Evolutionary conservation across 2,329 filamentous ascomycete species (phyloP).

Genomic region (Zymoseptoria tritici): DNA sequence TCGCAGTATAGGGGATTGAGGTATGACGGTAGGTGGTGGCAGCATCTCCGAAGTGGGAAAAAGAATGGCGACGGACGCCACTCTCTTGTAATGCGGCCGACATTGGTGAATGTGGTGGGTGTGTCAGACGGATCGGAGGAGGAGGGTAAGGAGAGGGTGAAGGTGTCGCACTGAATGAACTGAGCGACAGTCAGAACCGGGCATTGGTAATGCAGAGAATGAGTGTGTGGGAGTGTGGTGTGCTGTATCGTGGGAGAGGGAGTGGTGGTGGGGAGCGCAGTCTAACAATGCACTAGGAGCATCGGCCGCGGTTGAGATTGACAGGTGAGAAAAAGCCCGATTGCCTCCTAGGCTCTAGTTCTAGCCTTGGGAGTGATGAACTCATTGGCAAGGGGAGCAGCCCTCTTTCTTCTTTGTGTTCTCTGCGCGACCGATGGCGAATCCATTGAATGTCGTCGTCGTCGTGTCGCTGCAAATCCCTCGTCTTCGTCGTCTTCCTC

Average conservation of each 20-base stretch:
- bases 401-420: background rate
- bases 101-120: background rate
- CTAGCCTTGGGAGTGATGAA: background rate
- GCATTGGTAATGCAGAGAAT: background rate
- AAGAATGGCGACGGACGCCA: slow-evolving; percentile 24
- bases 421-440: background rate
- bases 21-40: slow-evolving; percentile 26
- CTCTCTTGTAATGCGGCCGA: slow-evolving; percentile 6
- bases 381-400: background rate
- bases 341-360: background rate
- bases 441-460: too few species aligned
- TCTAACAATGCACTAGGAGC: background rate
- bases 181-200: background rate
- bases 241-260: background rate
- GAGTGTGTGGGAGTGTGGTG: background rate
- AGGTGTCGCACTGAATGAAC: background rate
- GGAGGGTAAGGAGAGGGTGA: background rate
- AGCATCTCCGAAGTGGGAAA: slow-evolving; percentile 21
- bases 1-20: slow-evolving; percentile 35
- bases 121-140: background rate
- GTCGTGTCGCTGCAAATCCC: too few species aligned
- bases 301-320: background rate
- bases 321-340: background rate
- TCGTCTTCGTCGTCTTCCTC: background rate
- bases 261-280: background rate